Conservation (phyloP, 202 grass and related monocot genomes). For the Tripidium arundinaceum region DNA sequence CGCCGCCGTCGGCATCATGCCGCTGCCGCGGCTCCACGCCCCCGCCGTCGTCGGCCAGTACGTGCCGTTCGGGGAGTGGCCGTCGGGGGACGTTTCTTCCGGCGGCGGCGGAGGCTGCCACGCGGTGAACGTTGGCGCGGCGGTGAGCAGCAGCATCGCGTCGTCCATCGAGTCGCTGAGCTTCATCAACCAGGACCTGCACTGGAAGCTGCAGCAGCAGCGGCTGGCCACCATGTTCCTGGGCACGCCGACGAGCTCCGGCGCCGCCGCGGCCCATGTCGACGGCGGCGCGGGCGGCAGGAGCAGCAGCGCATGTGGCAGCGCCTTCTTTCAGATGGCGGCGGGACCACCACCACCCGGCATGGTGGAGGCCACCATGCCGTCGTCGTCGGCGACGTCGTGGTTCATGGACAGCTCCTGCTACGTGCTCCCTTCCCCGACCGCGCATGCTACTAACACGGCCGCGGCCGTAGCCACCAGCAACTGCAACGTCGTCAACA, state of each 20-base stretch:
- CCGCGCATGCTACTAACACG: not conserved
- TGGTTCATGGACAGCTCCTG: slow-evolving; percentile 69
- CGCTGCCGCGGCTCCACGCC: slow-evolving; percentile 43
- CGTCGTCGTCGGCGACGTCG: slow-evolving; percentile 23
- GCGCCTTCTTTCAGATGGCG: slow-evolving; percentile 32
- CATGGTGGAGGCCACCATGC: slow-evolving; percentile 18
- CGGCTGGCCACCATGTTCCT: slow-evolving; percentile 64
- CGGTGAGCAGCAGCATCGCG: slow-evolving; percentile 53
- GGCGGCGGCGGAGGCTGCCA: not conserved
- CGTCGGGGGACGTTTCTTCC: not conserved
- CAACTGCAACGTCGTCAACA: slow-evolving; percentile 34
- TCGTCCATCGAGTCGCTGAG: slow-evolving; percentile 94
- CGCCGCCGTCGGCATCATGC: slow-evolving; percentile 32
- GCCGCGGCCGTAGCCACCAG: not conserved
- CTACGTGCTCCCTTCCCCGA: slow-evolving; percentile 30
- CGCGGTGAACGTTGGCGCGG: not conserved
- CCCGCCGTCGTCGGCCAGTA: slow-evolving; percentile 45
- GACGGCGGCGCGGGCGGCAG: not conserved
- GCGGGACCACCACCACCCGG: not conserved
- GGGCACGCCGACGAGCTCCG: slow-evolving; percentile 10
- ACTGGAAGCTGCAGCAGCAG: slow-evolving; percentile 95
- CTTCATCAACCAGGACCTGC: slow-evolving; percentile 97
- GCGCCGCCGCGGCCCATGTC: not conserved
- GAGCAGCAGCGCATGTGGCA: not conserved
- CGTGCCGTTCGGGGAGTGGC: slow-evolving; percentile 51